Conservation (phyloP, 495 filamentous ascomycete genomes). For the Aspergillus incahuasiensis region DNA sequence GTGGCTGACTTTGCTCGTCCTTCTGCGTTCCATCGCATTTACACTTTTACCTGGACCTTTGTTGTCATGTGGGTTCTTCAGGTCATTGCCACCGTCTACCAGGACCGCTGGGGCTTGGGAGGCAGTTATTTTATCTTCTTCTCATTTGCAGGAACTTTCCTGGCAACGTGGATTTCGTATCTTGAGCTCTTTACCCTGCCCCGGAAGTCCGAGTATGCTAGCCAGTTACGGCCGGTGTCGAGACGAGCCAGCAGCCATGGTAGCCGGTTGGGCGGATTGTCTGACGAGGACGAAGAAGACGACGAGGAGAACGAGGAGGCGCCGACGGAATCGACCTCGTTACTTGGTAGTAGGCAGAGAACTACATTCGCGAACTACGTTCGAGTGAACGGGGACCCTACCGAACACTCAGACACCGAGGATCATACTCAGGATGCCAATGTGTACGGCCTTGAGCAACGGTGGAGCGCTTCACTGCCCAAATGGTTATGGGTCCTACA, state of each 20-base stretch:
- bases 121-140: conserved; percentile 81
- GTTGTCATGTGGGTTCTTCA: conserved; percentile 65
- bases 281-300: conserved; percentile 33
- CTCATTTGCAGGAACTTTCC: conserved; percentile 68
- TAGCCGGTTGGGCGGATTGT: conserved; percentile 32
- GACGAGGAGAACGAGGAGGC: conserved; percentile 46
- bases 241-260: conserved; percentile 41
- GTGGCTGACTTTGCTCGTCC: conserved; percentile 80
- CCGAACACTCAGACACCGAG: conserved; percentile 29
- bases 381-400: conserved; percentile 34
- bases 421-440: conserved; percentile 35
- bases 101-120: conserved; percentile 65
- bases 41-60: conserved; percentile 81
- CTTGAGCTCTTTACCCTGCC: conserved; percentile 77
- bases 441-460: conserved; percentile 74
- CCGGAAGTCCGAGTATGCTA: conserved; percentile 60
- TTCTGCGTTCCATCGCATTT: conserved; percentile 76
- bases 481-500: conserved; percentile 83
- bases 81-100: conserved; percentile 66
- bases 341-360: conserved; percentile 56
- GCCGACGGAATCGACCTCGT: conserved; percentile 73
- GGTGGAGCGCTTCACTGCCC: conserved; percentile 75
- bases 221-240: conserved; percentile 24
- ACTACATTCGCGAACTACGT: conserved; percentile 73
- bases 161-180: conserved; percentile 67